These are phyloP conservation scores for Solanum megistacrolobum DNA, from an alignment of 257 asterid species.

Conservation along the genomic window DNA sequence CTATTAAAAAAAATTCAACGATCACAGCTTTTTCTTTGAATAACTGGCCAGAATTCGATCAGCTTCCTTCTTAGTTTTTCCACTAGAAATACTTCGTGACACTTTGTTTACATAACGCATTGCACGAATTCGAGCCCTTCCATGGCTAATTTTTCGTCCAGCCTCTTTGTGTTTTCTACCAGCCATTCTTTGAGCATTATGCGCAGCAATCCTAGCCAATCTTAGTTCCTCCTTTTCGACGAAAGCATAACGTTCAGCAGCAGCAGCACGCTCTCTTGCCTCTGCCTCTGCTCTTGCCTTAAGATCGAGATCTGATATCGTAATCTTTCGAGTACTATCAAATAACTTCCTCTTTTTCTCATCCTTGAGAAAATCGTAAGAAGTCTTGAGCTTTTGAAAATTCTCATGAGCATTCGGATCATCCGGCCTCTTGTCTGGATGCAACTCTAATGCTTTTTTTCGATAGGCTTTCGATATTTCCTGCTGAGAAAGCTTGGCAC, in stretches of 20 bases:
- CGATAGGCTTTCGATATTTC: slow-evolving; percentile 56
- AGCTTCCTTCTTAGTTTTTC: not conserved
- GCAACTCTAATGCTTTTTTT: slow-evolving; percentile 46
- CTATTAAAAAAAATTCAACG: not conserved
- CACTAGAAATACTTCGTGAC: not conserved
- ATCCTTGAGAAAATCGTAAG: slow-evolving; percentile 43
- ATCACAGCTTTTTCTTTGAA: not conserved
- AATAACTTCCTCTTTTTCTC: slow-evolving; percentile 49
- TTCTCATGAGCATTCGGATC: slow-evolving; percentile 43
- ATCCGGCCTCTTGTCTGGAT: slow-evolving; percentile 58
- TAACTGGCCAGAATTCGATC: not conserved
- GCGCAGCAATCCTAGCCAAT: not conserved
- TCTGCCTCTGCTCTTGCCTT: not conserved
- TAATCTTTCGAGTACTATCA: slow-evolving; percentile 4
- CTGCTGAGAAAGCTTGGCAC: slow-evolving; percentile 35
- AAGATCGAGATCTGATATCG: not conserved
- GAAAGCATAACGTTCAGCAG: not conserved
- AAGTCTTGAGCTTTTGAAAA: slow-evolving; percentile 40
- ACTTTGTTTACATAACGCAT: not conserved
- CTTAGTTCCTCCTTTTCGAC: not conserved
- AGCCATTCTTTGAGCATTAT: no score
- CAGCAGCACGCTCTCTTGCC: not conserved
- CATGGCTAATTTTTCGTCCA: not conserved
- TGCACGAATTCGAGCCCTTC: not conserved
- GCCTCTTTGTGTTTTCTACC: no score